These are phyloP conservation scores for Aspergillus amoenus DNA, from an alignment of 2,329 filamentous ascomycete genomes.

Conservation along the genomic window DNA sequence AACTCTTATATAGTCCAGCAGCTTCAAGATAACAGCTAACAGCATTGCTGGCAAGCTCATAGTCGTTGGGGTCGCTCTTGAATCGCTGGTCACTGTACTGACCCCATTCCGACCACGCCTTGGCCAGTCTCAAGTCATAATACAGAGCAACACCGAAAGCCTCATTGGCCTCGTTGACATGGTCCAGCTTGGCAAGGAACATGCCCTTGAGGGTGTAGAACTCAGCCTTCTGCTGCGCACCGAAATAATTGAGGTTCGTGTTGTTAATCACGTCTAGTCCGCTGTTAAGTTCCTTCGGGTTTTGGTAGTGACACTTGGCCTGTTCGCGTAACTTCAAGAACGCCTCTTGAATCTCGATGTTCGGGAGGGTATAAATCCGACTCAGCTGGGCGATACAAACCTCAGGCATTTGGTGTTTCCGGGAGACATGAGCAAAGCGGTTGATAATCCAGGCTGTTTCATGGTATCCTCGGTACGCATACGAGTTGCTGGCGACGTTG, in stretches of 20 bases:
- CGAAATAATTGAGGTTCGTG: conserved; percentile 98
- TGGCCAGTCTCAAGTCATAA: conserved; percentile 91
- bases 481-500: conserved; percentile 85
- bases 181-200: conserved; percentile 92
- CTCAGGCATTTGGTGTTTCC: conserved; percentile 94
- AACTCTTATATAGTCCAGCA: conserved; percentile 93
- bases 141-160: conserved; percentile 94
- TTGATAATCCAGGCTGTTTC: conserved; percentile 99
- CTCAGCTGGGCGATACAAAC: conserved; percentile 97
- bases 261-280: conserved; percentile 99
- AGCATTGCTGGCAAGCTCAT: conserved; percentile 83
- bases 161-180: conserved; percentile 87
- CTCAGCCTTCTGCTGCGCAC: conserved; percentile 91
- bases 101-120: conserved; percentile 99
- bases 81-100: conserved; percentile 97
- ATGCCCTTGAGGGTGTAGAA: conserved; percentile 99
- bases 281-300: conserved; percentile 84
- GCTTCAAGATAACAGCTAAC: conserved; percentile 96
- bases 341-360: conserved; percentile 99
- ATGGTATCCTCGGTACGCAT: conserved; percentile 95
- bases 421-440: conserved; percentile 92
- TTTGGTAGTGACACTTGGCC: conserved; percentile 98
- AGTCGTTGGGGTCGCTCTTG: conserved; percentile 80
- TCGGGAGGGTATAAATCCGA: conserved; percentile 96
- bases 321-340: conserved; percentile 99